phyloP scores from a whole-genome alignment of 108 stramenopile species.

The Nannochloropsis oceanica region DNA sequence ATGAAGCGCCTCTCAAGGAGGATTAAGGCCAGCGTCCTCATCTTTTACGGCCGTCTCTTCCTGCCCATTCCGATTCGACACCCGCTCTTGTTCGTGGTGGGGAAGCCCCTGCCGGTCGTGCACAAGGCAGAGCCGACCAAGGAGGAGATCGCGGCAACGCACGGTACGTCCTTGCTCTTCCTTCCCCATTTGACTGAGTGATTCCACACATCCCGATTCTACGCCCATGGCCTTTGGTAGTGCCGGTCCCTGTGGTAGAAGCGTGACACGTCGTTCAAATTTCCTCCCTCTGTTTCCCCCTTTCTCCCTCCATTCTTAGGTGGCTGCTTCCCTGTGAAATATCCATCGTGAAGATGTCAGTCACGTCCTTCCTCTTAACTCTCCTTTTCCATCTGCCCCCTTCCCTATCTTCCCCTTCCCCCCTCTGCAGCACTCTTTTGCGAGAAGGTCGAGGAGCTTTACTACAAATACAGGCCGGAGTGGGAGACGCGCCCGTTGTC shows the following conservation, averaged over 20 bases:
- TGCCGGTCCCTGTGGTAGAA: no score
- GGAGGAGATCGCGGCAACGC: constrained; percentile 12
- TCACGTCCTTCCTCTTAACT: no score
- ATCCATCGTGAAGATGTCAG: no score
- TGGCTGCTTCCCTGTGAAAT: no score
- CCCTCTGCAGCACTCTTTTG: neutral
- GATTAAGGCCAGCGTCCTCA: constrained; percentile 1
- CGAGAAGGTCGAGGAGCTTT: constrained; percentile 16
- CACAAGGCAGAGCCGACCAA: constrained; percentile 30
- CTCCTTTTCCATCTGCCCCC: neutral
- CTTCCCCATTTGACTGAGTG: no score
- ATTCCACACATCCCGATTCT: no score
- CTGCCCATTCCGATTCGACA: constrained; percentile 14
- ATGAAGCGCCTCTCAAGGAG: neutral
- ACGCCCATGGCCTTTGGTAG: no score
- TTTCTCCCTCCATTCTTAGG: no score
- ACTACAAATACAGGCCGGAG: constrained; percentile 22
- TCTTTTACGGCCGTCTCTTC: constrained; percentile 20
- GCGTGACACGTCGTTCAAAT: neutral
- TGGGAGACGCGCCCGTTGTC: constrained; percentile 32
- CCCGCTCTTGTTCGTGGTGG: constrained; percentile 18
- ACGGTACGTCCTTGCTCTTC: neutral
- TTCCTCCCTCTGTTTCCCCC: neutral
- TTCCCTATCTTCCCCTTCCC: neutral
- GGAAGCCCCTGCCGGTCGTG: constrained; percentile 25